Evolutionary conservation across 164 flowering plant species (phyloP), one percentile per base, ranked within the genome.

Genomic region (Liquidambar formosana): DNA sequence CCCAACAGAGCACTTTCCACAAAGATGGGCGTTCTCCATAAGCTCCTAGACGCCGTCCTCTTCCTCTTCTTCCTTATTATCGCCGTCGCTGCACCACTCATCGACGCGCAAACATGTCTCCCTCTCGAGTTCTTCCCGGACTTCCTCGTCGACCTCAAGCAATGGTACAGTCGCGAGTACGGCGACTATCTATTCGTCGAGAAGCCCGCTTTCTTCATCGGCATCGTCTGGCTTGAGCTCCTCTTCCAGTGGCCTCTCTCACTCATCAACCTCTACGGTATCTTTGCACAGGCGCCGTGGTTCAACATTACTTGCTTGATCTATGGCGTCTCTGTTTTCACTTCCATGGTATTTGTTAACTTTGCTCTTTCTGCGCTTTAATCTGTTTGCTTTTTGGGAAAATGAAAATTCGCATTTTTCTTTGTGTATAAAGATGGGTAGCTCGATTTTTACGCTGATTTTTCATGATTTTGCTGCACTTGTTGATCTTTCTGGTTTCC

Each of bases 161-260:
- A 72, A 10, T 73, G 82, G 85, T 83, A 89, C 71, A 43, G 46
- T 22, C 51, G 51, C 25, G 78, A 84, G 22, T 83, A 76, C 63
- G 84, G 77, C 0, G 92, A 93, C 59, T 91, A 84, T 69, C 74
- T 89, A 62, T 16, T 82, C n/a, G 51, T 47, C 9, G 91, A 91
- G 66, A 88, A 84, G 70, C 96, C 97, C 10, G 8, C 68, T 64
- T 93, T 93, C 82, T 87, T 86, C 68, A 80, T 83, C 1, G 94
- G 89, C 1, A 18, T 82, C 13, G 77, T 83, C 4, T 85, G 88
- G 90, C 27, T 88, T 5, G 89, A 89, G 81, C 80, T 90, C 6
- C 27, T 89, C 45, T 74, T 90, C 64, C 88, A 71, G 65, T 92
- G 94, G 93, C 96, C 97, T 1, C 86, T 88, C 49, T 57, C 88